Conservation (phyloP, 257 asterid species). For the Solanum paucissectum region DNA sequence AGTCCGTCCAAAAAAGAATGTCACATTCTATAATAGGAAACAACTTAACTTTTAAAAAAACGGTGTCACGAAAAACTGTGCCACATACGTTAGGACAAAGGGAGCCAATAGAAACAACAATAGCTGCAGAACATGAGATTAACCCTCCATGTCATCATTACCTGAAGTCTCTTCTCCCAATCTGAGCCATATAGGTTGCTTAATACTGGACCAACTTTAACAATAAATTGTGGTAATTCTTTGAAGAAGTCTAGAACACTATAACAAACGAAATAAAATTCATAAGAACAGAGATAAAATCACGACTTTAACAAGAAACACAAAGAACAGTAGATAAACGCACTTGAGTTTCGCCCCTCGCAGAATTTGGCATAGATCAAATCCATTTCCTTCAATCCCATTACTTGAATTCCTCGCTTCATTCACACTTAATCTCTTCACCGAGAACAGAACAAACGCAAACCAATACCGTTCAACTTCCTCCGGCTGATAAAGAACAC, state of each 20-base stretch:
- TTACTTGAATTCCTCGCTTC: slow-evolving; percentile 14
- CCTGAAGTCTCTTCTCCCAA: slow-evolving; percentile 95
- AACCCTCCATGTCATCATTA: slow-evolving; percentile 16
- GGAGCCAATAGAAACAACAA: not conserved
- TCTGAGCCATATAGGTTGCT: slow-evolving; percentile 54
- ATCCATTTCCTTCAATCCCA: slow-evolving; percentile 34
- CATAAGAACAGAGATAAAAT: not conserved
- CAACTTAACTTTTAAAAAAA: not conserved
- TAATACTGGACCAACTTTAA: slow-evolving; percentile 71
- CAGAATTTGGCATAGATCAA: slow-evolving; percentile 58
- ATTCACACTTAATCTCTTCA: slow-evolving; percentile 39
- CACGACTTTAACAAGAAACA: not conserved
- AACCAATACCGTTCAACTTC: slow-evolving; percentile 91
- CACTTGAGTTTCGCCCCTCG: slow-evolving; percentile 73
- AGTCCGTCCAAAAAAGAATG: not conserved
- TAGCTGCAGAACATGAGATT: not conserved
- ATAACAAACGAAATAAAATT: slow-evolving; percentile 11
- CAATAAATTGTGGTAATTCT: slow-evolving; percentile 68
- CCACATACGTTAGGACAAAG: not conserved
- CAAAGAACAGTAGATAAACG: not conserved
- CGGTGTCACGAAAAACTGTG: not conserved
- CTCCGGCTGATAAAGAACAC: slow-evolving; percentile 41
- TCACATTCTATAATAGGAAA: not conserved
- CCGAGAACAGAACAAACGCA: slow-evolving; percentile 61
- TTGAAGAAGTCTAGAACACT: slow-evolving; percentile 74